Base-by-base conservation (phyloP, 2,329 filamentous ascomycete genomes). In the Neofusicoccum umdonicola region DNA sequence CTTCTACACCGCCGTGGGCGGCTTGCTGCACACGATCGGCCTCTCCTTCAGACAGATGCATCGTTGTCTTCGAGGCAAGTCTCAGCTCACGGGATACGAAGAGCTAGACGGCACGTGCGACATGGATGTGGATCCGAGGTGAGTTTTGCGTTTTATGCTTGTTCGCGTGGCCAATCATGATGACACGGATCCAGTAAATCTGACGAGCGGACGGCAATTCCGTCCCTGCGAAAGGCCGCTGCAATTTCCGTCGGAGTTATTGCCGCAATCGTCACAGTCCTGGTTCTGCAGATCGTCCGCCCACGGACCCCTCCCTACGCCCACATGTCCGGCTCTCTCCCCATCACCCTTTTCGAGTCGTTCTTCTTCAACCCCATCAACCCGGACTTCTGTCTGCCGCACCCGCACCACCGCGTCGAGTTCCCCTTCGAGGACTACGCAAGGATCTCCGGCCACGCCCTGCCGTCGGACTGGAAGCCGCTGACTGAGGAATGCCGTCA, bases 291-390 rank as follows among this genome's bases (percentile, higher is more conserved):
- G 17, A 68, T 74, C 42, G 66, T 77, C 35, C 71, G 77, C 9
- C 77, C 77, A 3, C 63, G 45, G 13, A 52, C 67, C 15, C 68
- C 75, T n/a, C 76, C 77, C 0, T 79, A 76, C 45, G 71, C 73
- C 12, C 77, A 79, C 65, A 71, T 77, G 31, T 75, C 74, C 0
- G 71, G 71, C 13, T 73, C 76, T 0, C 68, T 79, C 34, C 77
- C 77, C 3, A 71, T 76, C 61, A 75, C 73, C 0, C 48, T 79
- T 13, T 69, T 76, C 27, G 62, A 56, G 19, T 62, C 62, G 27
- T 50, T 66, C 17, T 47, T 66, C 44, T 65, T 62, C 62, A 65
- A 51, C 15, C 54, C 65, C 17, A 58, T 60, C 31, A 65, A 66
- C 37, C 31, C 62, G 12, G 62, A 66, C 4, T 66, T 66, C 13